Base-by-base conservation (phyloP, 176 grass and related monocot species). In the Ensete ventricosum region DNA sequence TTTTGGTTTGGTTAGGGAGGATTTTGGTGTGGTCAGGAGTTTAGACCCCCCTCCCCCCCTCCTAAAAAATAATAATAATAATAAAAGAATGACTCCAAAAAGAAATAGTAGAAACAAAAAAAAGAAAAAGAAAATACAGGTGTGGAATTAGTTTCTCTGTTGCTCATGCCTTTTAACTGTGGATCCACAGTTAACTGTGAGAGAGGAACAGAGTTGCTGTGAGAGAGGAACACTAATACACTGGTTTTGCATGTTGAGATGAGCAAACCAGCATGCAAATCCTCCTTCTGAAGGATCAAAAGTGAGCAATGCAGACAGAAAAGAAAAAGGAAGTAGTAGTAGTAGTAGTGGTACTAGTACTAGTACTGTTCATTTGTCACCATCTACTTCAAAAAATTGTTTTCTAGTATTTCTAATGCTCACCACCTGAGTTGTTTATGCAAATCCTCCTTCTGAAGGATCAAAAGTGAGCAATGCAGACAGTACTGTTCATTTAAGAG, bases 371-470 rank as follows among this genome's bases (percentile, higher is more conserved):
- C 64, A 54, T 80, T 77, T 58, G 10, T 58, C 20, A 85, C 83
- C 64, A 87, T 81, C 81, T 79, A 78, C 24, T 51, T 55, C 65
- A 43, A n/a, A n/a, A 73, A 73, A 81, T 74, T 80, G 14, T 50
- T 64, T 75, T 76, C 50, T 79, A 8, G 65, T 67, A 53, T 80
- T 49, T 81, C 24, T 71, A 69, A 50, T 83, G 21, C 8, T 23
- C 79, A 52, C 85, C 78, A 77, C 88, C 84, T 84, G 85, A 85
- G 86, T 84, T 84, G 83, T 80, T 93, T 97, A n/a, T n/a, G n/a
- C n/a, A n/a, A n/a, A n/a, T n/a, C n/a, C n/a, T n/a, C n/a, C n/a
- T 24, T 58, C 50, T 85, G 69, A 71, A 14, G 76, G 57, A 75
- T 73, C 69, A 82, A 70, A 73, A 60, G 59, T 64, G 73, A 69